Base-by-base conservation (phyloP, 441 rosid genomes). In the Syzygium malaccense region DNA sequence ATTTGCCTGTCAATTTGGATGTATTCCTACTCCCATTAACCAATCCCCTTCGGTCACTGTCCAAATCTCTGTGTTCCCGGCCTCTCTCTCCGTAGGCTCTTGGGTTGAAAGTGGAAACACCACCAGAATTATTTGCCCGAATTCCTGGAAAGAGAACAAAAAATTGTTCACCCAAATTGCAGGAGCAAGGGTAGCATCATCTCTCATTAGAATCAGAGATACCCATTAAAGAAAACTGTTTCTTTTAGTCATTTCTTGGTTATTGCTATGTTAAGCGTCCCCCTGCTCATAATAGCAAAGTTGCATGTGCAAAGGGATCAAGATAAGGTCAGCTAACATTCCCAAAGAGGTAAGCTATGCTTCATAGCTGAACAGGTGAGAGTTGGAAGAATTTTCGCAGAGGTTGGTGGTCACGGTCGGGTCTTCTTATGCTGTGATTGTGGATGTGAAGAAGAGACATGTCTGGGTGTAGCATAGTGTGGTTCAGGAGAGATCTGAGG, bases 401-500 rank as follows among this genome's bases (percentile, higher is more conserved):
- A 57, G 83, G n/a, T 41, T 54, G 32, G 88, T 88, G 91, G 89
- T 60, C 80, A 55, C 86, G 80, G 88, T 48, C 25, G 71, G 87
- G 53, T 83, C 87, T 45, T 57, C 87, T 66, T 64, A 88, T 55
- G 66, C 89, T 66, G 66, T 56, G 85, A 75, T 87, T 56, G 83
- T 87, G 88, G 60, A 88, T 87, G 90, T 88, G 89, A 88, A 14
- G 86, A 88, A 64, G 75, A 88, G 94, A 93, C 93, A 97, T 97
- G 99, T 93, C 97, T 91, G 95, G 95, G 56, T 94, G 99, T 90
- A 96, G 98, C 92, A 96, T 98, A 92, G 98, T 98, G 80, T 98
- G 99, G 99, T 95, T 98, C 92, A 96, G 99, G 91, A 97, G 99
- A 95, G 99, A 98, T 96, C 98, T 98, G 86, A 97, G 99, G 90